These are phyloP conservation scores for Coccinonectria pachysandricola DNA, from an alignment of 2,329 filamentous ascomycete genomes.

Conservation along the genomic window DNA sequence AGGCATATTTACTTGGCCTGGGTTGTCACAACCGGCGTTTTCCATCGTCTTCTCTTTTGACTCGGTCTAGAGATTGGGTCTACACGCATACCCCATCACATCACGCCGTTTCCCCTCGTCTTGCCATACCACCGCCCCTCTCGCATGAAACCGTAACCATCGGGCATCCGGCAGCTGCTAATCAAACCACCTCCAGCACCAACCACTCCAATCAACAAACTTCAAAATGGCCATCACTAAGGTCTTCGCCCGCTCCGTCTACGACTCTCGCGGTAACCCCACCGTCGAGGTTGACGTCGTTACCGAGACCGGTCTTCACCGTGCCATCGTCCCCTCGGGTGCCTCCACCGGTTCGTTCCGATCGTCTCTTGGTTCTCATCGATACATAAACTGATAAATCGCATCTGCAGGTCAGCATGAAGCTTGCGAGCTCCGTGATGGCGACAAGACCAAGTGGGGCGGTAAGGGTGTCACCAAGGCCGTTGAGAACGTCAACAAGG, in stretches of 20 bases:
- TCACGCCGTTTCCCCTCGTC: constrained; percentile 6
- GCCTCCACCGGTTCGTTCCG: constrained; percentile 72
- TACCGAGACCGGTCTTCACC: constrained; percentile 92
- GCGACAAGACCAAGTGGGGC: constrained; percentile 75
- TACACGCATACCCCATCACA: too few species aligned
- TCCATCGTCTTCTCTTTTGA: too few species aligned
- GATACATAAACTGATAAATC: constrained; percentile 20
- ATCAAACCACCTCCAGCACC: constrained; percentile 12
- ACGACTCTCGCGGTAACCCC: constrained; percentile 97
- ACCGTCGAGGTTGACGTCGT: constrained; percentile 97
- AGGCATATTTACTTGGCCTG: too few species aligned
- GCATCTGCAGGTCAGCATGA: constrained; percentile 64
- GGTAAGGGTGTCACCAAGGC: constrained; percentile 85
- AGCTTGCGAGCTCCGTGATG: constrained; percentile 83
- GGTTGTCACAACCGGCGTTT: too few species aligned
- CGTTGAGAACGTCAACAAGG: constrained; percentile 73
- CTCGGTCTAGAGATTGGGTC: too few species aligned
- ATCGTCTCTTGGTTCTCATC: constrained; percentile 12
- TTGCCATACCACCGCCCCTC: too few species aligned
- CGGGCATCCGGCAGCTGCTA: too few species aligned
- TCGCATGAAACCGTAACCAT: too few species aligned
- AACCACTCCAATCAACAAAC: constrained; percentile 7
- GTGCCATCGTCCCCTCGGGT: constrained; percentile 93
- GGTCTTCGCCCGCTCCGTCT: constrained; percentile 89
- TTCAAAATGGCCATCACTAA: constrained; percentile 79